Conservation (phyloP, 805 yeast species). For the Pichia deserticola region DNA sequence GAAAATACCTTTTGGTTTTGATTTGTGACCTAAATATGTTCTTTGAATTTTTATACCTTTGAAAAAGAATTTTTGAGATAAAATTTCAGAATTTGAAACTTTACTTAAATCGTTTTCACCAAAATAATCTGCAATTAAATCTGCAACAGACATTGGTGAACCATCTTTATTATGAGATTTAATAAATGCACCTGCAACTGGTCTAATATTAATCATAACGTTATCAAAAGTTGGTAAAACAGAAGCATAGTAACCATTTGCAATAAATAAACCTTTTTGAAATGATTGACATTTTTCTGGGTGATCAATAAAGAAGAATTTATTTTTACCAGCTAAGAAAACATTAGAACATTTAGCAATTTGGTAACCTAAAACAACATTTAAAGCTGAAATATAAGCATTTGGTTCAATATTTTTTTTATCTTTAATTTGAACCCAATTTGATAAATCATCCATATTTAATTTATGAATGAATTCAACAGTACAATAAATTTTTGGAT, state of each 20-base stretch:
- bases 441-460: conserved; percentile 18
- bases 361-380: conserved; percentile 17
- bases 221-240: conserved; percentile 23
- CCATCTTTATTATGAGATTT: conserved; percentile 21
- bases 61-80: conserved; percentile 15
- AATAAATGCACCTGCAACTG: conserved; percentile 24
- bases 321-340: conserved; percentile 18
- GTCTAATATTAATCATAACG: conserved; percentile 23
- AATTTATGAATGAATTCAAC: conserved; percentile 18
- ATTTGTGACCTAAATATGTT: conserved; percentile 16
- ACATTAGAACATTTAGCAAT: conserved; percentile 18
- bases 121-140: conserved; percentile 19
- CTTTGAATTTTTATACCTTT: conserved; percentile 20
- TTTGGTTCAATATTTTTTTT: conserved; percentile 16
- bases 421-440: conserved; percentile 14
- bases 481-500: conserved; percentile 14
- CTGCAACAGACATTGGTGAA: conserved; percentile 20
- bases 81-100: conserved; percentile 6
- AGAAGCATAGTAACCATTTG: conserved; percentile 26
- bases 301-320: conserved; percentile 18
- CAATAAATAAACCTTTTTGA: conserved; percentile 23
- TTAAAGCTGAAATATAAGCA: conserved; percentile 19
- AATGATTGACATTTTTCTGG: conserved; percentile 20
- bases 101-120: conserved; percentile 14
- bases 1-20: conserved; percentile 20